Base-by-base conservation (phyloP, 2,329 filamentous ascomycete genomes). In the Cladosporium austrohemisphaericum region DNA sequence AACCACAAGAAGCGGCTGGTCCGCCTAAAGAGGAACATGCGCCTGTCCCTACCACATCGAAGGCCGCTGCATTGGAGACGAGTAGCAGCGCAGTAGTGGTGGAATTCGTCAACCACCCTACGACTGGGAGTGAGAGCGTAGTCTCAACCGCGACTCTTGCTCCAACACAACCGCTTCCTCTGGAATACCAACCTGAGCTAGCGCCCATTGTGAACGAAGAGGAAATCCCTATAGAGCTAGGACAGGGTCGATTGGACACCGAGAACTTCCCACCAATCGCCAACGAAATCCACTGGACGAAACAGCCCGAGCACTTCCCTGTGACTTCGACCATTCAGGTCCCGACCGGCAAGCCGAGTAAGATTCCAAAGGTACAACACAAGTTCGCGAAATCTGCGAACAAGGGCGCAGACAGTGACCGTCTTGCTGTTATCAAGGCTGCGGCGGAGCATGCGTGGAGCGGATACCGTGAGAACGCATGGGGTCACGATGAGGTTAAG, bases 401-500 rank as follows among this genome's bases (percentile, higher is more conserved):
- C 9, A 77, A 75, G 22, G 83, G 80, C 59, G 74, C 76, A 40
- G 80, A 81, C 57, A 68, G 83, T 52, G 68, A 78, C 44, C 83
- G 87, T 50, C 77, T 86, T 51, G 73, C 75, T 7, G 72, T 76
- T 29, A 84, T 97, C 65, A 88, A 83, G 65, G 75, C 78, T 5
- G 85, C 90, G 51, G 87, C 94, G 66, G 72, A 79, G 60, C 84
- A 84, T 59, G 83, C 88, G 0, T 97, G 93, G 92, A 70, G 74
- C 3, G 88, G 87, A 28, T 97, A 97, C 70, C 86, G 79, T 62
- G 75, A 81, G 53, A 76, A 83, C 59, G 92, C 91, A 9, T 93
- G 88, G 81, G 80, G 84, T 54, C 87, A 94, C 58, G 93, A 97
- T 63, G 93, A 97, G 71, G 70, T 97, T 13, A 77, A 72, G 36